Base-by-base conservation (phyloP, 352 stramenopile species). In the Peronospora destructor region DNA sequence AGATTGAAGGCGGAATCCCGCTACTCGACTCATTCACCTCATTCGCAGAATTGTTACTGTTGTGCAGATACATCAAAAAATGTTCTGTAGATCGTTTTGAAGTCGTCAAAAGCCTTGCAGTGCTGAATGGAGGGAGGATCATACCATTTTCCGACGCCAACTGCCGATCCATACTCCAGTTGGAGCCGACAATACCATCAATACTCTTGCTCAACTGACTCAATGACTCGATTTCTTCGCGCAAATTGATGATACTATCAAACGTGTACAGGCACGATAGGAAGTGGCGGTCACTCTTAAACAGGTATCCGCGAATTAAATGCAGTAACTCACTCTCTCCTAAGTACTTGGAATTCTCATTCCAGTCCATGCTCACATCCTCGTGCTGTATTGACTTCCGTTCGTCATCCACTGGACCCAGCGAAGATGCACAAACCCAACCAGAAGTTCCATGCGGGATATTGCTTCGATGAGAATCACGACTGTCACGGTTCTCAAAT, bases 51-150 rank as follows among this genome's bases (percentile, higher is more conserved):
- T 55, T 29, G 14, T 49, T 55, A 5, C 51, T 61, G 47, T 60
- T 65, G 42, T 92, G 76, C 19, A 94, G 44, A 60, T 91, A 92
- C 75, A 94, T 91, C 14, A 94, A 47, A 34, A 91, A 94, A 51
- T 87, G 79, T 19, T 92, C 81, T 13, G 75, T 84, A 13, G 71
- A 80, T 21, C 78, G 49, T 29, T 73, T 85, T 6, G 81, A 76
- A 14, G 68, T 73, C 11, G 74, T 72, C 8, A 94, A 44, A 17
- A 94, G 57, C 17, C 84, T 73, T 7, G 82, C 75, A 3, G 84
- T 91, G 43, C 84, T 94, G 43, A 94, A 94, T n/a, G 84, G 75
- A 17, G 84, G 82, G 14, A 88, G 56, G n/a, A 90, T 60, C 47
- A 67, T 66, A 30, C 67, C 65, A 23, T 73, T 76, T 49, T 63